Percentiles rank a stretch among this genome's conserved stretches.
Conservation (phyloP, 805 yeast genomes). For the Saccharomycopsis vini region DNA sequence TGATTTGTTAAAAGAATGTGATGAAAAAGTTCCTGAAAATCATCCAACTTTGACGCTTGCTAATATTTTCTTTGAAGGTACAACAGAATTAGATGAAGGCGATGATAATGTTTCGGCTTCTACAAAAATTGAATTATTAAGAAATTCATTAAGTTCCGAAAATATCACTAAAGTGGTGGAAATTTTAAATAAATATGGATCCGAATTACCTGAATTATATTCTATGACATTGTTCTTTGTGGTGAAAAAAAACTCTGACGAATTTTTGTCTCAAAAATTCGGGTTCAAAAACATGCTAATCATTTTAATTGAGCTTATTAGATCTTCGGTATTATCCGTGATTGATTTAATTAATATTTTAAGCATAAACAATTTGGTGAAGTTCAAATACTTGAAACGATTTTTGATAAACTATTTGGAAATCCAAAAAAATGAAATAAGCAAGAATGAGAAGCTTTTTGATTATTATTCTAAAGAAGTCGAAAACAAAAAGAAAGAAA, state of each 20-base stretch:
- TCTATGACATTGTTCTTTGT: constrained; percentile 50
- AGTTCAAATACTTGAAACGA: constrained; percentile 43
- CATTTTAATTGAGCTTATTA: constrained; percentile 46
- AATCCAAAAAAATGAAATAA: constrained; percentile 52
- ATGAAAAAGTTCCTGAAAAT: not conserved
- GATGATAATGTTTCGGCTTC: constrained; percentile 24
- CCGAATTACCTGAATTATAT: constrained; percentile 54
- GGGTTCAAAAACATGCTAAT: constrained; percentile 38
- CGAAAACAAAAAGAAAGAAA: constrained; percentile 39
- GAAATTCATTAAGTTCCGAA: constrained; percentile 50
- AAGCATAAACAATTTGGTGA: constrained; percentile 51
- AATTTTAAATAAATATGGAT: constrained; percentile 52
- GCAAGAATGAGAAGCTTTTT: constrained; percentile 57
- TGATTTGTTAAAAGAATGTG: constrained; percentile 4
- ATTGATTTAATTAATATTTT: constrained; percentile 68
- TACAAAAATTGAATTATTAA: constrained; percentile 54
- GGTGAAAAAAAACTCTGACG: constrained; percentile 19
- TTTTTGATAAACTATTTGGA: constrained; percentile 55
- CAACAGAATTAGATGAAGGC: not conserved
- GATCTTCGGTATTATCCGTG: constrained; percentile 52
- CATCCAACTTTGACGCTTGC: constrained; percentile 3
- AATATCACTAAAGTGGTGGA: constrained; percentile 50
- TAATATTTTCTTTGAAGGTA: too few relatives aligned
- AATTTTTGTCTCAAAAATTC: constrained; percentile 39
- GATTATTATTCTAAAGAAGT: constrained; percentile 63